Base-by-base conservation (phyloP, 1,284 basidiomycete species). In the Baeospora myosura region DNA sequence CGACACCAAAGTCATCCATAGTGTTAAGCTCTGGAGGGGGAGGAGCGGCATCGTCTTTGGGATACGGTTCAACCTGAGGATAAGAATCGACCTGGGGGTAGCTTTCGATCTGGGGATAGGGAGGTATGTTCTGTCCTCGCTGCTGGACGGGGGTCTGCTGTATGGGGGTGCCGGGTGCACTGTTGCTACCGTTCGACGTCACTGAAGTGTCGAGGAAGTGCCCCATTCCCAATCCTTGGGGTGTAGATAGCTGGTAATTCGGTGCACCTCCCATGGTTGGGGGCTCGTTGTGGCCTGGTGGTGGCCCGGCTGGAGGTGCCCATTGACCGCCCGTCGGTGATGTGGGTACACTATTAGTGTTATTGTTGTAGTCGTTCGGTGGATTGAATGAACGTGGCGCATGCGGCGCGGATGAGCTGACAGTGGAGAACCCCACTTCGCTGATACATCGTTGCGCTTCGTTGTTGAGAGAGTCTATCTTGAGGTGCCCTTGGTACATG, bases 401-500 rank as follows among this genome's bases (percentile, higher is more conserved):
- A n/a, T 25, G 38, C 34, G 35, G 50, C n/a, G 42, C 52, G n/a
- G 54, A 56, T 5, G 61, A 52, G 16, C 67, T 66, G 3, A 68
- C 63, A 3, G 65, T 57, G 2, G 62, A 78, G 51, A 85, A 76
- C 3, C 58, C 53, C 21, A 89, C 74, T 51, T 79, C 74, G 40
- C 63, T 62, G 30, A 87, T 60, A 22, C 69, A 69, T 47, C 72
- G 74, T 48, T 78, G 65, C 1, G 84, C 81, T 50, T 91, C 85
- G 4, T 66, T 62, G 5, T 83, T 69, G 3, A 84, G 65, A 35
- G 68, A 64, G 42, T 81, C 75, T 0, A 81, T 81, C 49, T 72
- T 76, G 38, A 71, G 56, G 52, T 83, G 74, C 1, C 76, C 78
- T 14, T 68, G 68, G 59, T 95, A 96, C 45, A 82, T 72, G 4